A percentile compares a stretch with the other conserved stretches of the same genome.
These are phyloP conservation scores for Ceratocystis variospora DNA, from an alignment of 2,329 filamentous ascomycete genomes.

Conservation along the genomic window DNA sequence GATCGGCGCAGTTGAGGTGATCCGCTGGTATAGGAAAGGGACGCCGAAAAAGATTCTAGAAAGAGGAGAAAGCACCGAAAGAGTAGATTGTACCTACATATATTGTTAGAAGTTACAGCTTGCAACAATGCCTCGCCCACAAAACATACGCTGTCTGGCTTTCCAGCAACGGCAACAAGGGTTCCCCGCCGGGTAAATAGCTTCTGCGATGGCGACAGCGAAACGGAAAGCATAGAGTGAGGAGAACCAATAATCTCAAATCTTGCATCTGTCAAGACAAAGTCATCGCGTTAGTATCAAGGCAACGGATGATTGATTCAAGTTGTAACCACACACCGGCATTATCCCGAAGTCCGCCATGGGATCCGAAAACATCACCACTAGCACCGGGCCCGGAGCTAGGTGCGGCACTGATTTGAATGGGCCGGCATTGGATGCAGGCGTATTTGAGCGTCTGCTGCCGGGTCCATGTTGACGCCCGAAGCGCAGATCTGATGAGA, in stretches of 20 bases:
- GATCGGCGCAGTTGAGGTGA: slow-evolving; percentile 75
- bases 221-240: slow-evolving; percentile 86
- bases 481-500: slow-evolving; percentile 5
- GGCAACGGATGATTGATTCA: neutral
- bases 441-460: slow-evolving; percentile 28
- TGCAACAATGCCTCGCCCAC: neutral
- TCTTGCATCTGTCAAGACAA: slow-evolving; percentile 54
- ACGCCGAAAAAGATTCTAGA: slow-evolving; percentile 68
- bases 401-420: slow-evolving; percentile 50
- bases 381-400: slow-evolving; percentile 41
- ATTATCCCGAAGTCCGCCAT: slow-evolving; percentile 34
- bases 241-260: slow-evolving; percentile 89
- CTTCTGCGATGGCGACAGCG: slow-evolving; percentile 81
- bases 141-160: slow-evolving; percentile 64
- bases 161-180: slow-evolving; percentile 76
- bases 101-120: neutral
- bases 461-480: slow-evolving; percentile 19
- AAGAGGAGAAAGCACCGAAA: slow-evolving; percentile 75
- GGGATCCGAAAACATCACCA: slow-evolving; percentile 46
- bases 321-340: slow-evolving; percentile 31
- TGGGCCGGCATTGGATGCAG: slow-evolving; percentile 43
- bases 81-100: slow-evolving; percentile 65
- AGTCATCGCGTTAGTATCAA: neutral
- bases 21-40: slow-evolving; percentile 86
- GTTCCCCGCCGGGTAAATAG: slow-evolving; percentile 88